Percentiles rank a stretch among this genome's conserved stretches.
Conservation (phyloP, 1,284 basidiomycete genomes). For the Veloboletus limbatus region DNA sequence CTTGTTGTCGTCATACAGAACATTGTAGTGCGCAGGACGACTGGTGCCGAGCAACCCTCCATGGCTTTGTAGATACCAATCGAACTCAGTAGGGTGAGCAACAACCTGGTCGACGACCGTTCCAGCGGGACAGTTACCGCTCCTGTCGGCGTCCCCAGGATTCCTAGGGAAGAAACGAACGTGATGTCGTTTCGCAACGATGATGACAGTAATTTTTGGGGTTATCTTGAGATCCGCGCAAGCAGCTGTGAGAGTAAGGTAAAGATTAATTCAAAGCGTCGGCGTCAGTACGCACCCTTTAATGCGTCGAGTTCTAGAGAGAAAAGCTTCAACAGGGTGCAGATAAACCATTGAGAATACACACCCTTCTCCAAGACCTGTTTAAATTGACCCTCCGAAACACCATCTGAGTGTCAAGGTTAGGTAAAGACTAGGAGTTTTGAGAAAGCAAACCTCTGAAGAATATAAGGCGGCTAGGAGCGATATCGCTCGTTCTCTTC, state of each 20-base stretch:
- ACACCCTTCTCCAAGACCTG: conserved; percentile 61
- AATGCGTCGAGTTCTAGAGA: conserved; percentile 53
- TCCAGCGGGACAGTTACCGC: conserved; percentile 73
- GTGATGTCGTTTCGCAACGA: conserved; percentile 77
- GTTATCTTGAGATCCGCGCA: conserved; percentile 53
- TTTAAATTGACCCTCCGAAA: conserved; percentile 76
- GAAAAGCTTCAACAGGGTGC: background rate
- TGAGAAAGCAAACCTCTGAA: conserved; percentile 52
- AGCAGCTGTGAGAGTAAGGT: conserved; percentile 44
- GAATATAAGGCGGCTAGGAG: conserved; percentile 69
- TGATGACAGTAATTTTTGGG: conserved; percentile 68
- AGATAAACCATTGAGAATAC: conserved; percentile 9
- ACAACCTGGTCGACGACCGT: conserved; percentile 73
- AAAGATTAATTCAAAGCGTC: conserved; percentile 5
- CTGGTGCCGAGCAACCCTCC: conserved; percentile 67
- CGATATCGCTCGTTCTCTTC: conserved; percentile 41
- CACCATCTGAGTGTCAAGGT: conserved; percentile 54
- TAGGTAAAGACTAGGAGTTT: conserved; percentile 4
- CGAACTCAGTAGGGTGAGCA: conserved; percentile 72
- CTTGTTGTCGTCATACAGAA: conserved; percentile 57
- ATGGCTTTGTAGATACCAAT: conserved; percentile 79
- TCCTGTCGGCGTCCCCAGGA: conserved; percentile 52
- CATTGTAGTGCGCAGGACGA: conserved; percentile 67
- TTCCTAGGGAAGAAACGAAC: conserved; percentile 71
- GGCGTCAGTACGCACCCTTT: conserved; percentile 41